Evolutionary conservation across 1,139 yeast species (phyloP), one percentile per base, ranked within the genome.

Genomic region (Magnusiomyces fungicola): DNA sequence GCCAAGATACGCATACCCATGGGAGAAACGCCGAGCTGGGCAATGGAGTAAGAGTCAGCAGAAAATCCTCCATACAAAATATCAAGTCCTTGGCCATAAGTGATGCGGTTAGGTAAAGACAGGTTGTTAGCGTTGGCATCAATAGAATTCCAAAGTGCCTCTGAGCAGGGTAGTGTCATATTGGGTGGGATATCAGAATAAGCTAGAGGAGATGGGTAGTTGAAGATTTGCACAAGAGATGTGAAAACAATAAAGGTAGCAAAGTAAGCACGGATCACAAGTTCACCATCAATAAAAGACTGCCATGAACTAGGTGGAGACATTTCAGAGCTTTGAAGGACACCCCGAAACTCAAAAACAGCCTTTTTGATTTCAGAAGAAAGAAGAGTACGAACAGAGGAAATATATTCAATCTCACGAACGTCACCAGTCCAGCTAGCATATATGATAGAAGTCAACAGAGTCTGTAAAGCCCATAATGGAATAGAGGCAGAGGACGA

Each of bases 391-490:
- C 64, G 58, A 18, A 59, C 57, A 5, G 61, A 51, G 45, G 61
- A 54, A 12, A 63, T 59, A 46, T 55, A 60, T 45, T 60, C 66
- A n/a, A 63, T 54, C 7, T 64, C 64, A 6, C 62, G 61, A 42
- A 64, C 67, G 3, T 29, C 27, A 14, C 67, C 67, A 18, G 61
- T 55, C 62, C 67, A 64, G 33, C 66, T 58, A 7, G 65, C 61
- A 41, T 57, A 65, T 3, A 64, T 57, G 33, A 63, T 47, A 40
- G 59, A 59, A 23, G 65, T 52, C 18, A 64, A 48, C 46, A 64
- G 52, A 1, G 68, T 57, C 51, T 66, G 69, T 12, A 60, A 53
- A 14, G 61, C 62, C 68, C 66, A 62, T 16, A 62, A 50, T 3
- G 61, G 64, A 33, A 55, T 47, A 6, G 55, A 52, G 3, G 51